A percentile compares a stretch with the other conserved stretches of the same genome.
phyloP scores from a whole-genome alignment of 2,329 filamentous ascomycete species.

The Calonectria leucothoes region DNA sequence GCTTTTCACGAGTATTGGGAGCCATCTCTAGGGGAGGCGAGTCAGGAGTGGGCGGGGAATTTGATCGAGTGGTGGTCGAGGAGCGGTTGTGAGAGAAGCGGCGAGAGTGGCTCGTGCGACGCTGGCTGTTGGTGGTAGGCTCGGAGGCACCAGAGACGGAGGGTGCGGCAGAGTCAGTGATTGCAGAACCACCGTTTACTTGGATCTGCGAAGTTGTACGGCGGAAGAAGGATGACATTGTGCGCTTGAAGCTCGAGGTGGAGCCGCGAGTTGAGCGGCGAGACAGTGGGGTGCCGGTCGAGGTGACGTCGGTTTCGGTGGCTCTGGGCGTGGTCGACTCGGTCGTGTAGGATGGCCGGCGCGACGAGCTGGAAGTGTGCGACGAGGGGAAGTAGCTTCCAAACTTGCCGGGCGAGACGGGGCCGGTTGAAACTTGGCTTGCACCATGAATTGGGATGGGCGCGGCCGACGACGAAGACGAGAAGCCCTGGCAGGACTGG shows the following conservation, averaged over 20 bases:
- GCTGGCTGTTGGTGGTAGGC: conserved; percentile 43
- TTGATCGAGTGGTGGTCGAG: conserved; percentile 58
- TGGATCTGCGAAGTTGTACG: conserved; percentile 52
- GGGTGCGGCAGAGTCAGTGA: conserved; percentile 37
- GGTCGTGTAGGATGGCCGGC: conserved; percentile 30
- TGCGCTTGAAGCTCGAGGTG: conserved; percentile 59
- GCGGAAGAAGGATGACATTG: conserved; percentile 62
- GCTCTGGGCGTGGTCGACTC: conserved; percentile 37
- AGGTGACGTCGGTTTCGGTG: conserved; percentile 36
- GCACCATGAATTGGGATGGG: conserved; percentile 32
- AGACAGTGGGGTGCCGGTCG: conserved; percentile 45
- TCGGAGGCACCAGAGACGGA: conserved; percentile 40
- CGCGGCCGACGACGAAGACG: conserved; percentile 34
- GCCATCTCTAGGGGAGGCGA: conserved; percentile 59
- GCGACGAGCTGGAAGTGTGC: conserved; percentile 22
- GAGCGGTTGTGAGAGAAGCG: conserved; percentile 61
- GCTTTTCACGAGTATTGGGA: conserved; percentile 38
- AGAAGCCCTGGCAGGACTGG: conserved; percentile 37
- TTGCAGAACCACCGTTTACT: conserved; percentile 38
- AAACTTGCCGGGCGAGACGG: conserved; percentile 21
- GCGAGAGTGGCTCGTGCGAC: conserved; percentile 44
- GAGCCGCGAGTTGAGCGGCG: conserved; percentile 56
- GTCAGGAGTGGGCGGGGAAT: conserved; percentile 62
- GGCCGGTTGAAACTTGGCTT: conserved; percentile 17
- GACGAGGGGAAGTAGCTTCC: conserved; percentile 28